phyloP scores from a whole-genome alignment of 2,329 filamentous ascomycete genomes.

The Chaetomium strumarium region DNA sequence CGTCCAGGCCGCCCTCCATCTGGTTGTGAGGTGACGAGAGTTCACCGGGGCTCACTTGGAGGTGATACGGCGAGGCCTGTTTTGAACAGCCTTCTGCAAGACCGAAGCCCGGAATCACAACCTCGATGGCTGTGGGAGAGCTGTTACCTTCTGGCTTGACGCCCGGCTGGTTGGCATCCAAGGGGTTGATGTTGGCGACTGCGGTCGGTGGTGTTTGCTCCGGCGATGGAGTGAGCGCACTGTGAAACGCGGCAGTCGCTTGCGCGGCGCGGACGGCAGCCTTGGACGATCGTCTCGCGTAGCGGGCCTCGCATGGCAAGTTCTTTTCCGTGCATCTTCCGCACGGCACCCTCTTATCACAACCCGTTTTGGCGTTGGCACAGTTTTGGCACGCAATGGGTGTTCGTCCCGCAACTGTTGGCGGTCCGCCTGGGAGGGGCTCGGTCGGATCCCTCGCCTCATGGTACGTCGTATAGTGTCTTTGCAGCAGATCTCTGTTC shows the following conservation, averaged over 20 bases:
- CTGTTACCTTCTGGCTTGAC: slow-evolving; percentile 26
- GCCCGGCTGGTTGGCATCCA: slow-evolving; percentile 32
- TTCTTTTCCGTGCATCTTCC: slow-evolving; percentile 45
- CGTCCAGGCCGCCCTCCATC: slow-evolving; percentile 35
- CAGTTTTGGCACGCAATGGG: slow-evolving; percentile 47
- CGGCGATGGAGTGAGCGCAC: slow-evolving; percentile 21
- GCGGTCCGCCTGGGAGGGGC: slow-evolving; percentile 37
- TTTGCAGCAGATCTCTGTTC: slow-evolving; percentile 44
- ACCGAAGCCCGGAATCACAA: slow-evolving; percentile 27
- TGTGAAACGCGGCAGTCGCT: slow-evolving; percentile 32
- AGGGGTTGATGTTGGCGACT: slow-evolving; percentile 32
- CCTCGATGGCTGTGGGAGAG: slow-evolving; percentile 27
- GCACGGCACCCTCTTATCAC: slow-evolving; percentile 45
- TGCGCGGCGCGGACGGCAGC: slow-evolving; percentile 40
- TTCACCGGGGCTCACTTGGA: slow-evolving; percentile 31
- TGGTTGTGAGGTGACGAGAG: slow-evolving; percentile 35
- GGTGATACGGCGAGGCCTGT: slow-evolving; percentile 30
- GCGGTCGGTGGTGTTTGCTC: slow-evolving; percentile 23
- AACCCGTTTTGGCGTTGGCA: slow-evolving; percentile 46
- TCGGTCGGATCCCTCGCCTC: slow-evolving; percentile 43
- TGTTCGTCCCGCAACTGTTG: slow-evolving; percentile 37
- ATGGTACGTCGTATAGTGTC: slow-evolving; percentile 48
- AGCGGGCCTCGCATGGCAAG: slow-evolving; percentile 43
- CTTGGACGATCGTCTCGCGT: slow-evolving; percentile 46
- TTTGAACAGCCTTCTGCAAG: slow-evolving; percentile 25